These are phyloP conservation scores for Wickerhamomyces hampshirensis DNA, from an alignment of 805 yeast genomes.

Conservation along the genomic window DNA sequence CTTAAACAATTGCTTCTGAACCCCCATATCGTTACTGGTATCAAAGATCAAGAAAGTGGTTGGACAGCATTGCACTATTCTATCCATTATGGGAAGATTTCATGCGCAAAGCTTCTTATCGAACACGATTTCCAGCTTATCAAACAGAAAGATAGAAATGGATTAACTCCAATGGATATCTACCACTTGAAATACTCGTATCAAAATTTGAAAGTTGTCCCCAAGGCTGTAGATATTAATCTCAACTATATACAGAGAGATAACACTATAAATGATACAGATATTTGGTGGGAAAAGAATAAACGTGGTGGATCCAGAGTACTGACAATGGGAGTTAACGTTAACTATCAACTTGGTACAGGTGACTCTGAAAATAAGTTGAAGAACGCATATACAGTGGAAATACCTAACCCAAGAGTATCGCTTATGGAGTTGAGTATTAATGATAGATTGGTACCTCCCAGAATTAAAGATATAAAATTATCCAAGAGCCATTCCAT, in stretches of 20 bases:
- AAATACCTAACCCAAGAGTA: constrained; percentile 15
- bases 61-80: constrained; percentile 81
- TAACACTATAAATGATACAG: constrained; percentile 3
- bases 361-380: constrained; percentile 55
- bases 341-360: constrained; percentile 59
- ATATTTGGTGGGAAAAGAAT: constrained; percentile 37
- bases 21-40: constrained; percentile 39
- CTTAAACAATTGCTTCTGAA: constrained; percentile 42
- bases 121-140: constrained; percentile 33
- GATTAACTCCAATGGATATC: constrained; percentile 69
- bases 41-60: constrained; percentile 68
- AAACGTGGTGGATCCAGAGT: constrained; percentile 53
- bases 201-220: constrained; percentile 39
- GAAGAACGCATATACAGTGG: constrained; percentile 36
- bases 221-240: constrained; percentile 29
- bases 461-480: constrained; percentile 42
- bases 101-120: constrained; percentile 45
- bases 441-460: constrained; percentile 30
- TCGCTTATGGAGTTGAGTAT: constrained; percentile 12
- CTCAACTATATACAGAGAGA: constrained; percentile 18
- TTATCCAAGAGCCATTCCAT: constrained; percentile 67
- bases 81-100: constrained; percentile 49
- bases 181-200: constrained; percentile 32
- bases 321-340: constrained; percentile 58
- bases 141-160: constrained; percentile 62